Conservation (phyloP, 441 rosid genomes). For the Dalechampia spathulata region DNA sequence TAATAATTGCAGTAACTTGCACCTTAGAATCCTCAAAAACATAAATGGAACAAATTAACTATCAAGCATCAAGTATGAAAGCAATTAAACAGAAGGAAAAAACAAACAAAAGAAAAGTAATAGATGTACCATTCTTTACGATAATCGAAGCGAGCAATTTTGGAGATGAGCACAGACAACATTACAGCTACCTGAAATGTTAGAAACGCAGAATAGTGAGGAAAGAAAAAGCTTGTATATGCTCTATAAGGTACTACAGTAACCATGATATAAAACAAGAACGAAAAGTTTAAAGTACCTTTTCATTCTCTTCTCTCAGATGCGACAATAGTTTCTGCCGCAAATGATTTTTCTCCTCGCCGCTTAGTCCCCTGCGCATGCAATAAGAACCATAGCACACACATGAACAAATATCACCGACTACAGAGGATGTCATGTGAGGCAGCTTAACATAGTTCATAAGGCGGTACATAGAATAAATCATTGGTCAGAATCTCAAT, state of each 20-base stretch:
- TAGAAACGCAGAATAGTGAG: constrained; percentile 10
- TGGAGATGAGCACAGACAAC: constrained; percentile 90
- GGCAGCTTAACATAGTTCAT: too few species aligned
- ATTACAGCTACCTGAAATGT: constrained; percentile 64
- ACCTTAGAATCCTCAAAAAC: neutral
- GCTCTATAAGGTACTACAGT: neutral
- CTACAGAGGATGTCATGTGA: too few species aligned
- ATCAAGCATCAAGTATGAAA: too few species aligned
- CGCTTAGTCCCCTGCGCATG: constrained; percentile 68
- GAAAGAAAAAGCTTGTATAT: neutral
- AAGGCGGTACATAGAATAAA: too few species aligned
- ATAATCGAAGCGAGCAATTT: constrained; percentile 95
- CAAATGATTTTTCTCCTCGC: constrained; percentile 77
- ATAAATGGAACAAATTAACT: neutral
- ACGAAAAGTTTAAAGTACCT: constrained; percentile 36
- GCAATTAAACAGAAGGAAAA: constrained; percentile 1
- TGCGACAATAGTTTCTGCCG: constrained; percentile 69
- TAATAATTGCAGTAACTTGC: neutral
- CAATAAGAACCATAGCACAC: neutral
- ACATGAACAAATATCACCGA: neutral
- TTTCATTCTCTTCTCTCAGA: constrained; percentile 78
- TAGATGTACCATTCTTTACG: constrained; percentile 73
- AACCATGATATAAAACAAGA: neutral
- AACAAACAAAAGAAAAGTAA: constrained; percentile 1
- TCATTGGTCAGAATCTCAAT: too few species aligned